A percentile compares a stretch with the other conserved stretches of the same genome.
Evolutionary conservation across 2,329 filamentous ascomycete genomes (phyloP).

Genomic region (Penicillium sp.): DNA sequence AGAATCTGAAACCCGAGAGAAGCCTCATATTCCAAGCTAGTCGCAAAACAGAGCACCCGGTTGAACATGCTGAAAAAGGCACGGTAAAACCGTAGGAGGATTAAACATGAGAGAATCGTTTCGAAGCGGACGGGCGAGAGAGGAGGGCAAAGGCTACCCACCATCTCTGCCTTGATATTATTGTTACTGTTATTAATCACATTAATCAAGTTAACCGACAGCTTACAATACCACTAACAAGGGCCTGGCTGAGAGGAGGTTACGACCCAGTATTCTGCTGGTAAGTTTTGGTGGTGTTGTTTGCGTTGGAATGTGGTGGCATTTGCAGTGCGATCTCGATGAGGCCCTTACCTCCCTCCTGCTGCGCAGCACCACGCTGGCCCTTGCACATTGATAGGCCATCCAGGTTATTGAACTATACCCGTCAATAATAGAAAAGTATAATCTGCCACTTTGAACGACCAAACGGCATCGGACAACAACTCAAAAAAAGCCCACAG

Average conservation of each 20-base stretch:
- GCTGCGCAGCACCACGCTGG: background rate
- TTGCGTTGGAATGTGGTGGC: slow-evolving; percentile 13
- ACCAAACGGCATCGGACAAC: background rate
- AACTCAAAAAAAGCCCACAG: background rate
- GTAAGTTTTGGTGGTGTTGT: slow-evolving; percentile 15
- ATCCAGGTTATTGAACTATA: background rate
- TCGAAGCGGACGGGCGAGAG: background rate
- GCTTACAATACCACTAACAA: slow-evolving; percentile 15
- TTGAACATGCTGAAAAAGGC: background rate
- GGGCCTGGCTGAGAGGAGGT: background rate
- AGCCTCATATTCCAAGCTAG: background rate
- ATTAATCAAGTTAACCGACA: slow-evolving; percentile 3
- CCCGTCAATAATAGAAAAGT: background rate
- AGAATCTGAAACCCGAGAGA: slow-evolving; percentile 16
- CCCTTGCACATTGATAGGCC: background rate
- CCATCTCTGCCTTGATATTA: background rate
- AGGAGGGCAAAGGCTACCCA: slow-evolving; percentile 1
- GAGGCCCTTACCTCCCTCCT: background rate
- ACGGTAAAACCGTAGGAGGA: background rate
- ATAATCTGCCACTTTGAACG: background rate
- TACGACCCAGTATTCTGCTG: slow-evolving; percentile 6
- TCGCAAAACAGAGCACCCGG: background rate
- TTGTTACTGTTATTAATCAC: slow-evolving; percentile 1
- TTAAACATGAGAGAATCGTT: background rate
- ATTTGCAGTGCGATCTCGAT: slow-evolving; percentile 6